Evolutionary conservation across 768 basidiomycete genomes (phyloP).

Genomic region (Termitomyces bulborhizus): DNA sequence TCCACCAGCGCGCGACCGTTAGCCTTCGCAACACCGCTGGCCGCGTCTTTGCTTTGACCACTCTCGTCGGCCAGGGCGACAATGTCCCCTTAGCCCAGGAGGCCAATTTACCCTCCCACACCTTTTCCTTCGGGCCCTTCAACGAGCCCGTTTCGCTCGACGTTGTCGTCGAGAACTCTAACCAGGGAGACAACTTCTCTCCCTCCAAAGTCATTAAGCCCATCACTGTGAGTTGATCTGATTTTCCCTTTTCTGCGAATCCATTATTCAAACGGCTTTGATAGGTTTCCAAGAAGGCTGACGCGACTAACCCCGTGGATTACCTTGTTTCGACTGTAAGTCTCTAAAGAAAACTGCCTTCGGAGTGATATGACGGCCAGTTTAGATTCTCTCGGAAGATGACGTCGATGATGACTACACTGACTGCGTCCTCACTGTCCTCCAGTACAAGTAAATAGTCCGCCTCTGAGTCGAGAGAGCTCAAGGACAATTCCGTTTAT

Average conservation of each 20-base stretch:
- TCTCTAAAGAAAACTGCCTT: neutral
- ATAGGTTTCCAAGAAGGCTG: slow-evolving; percentile 1
- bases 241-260: neutral
- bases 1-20: slow-evolving; percentile 7
- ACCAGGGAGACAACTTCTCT: neutral
- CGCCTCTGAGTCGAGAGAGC: neutral
- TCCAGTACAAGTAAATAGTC: slow-evolving; percentile 8
- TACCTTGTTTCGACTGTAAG: slow-evolving; percentile 7
- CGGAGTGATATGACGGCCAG: neutral
- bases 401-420: slow-evolving; percentile 7
- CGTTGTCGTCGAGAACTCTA: slow-evolving; percentile 1
- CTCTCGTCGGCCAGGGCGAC: slow-evolving; percentile 1
- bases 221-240: neutral
- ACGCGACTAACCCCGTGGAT: neutral
- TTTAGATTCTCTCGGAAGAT: slow-evolving; percentile 9
- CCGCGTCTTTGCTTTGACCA: neutral
- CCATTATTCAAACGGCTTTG: neutral
- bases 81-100: slow-evolving; percentile 5
- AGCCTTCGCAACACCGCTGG: neutral
- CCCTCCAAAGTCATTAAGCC: slow-evolving; percentile 4
- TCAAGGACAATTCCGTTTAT: neutral
- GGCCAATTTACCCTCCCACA: neutral
- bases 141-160: neutral
- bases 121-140: slow-evolving; percentile 10
- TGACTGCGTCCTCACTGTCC: slow-evolving; percentile 8